Conservation (phyloP, 208 protist genomes). For the Acanthamoeba castellanii region DNA sequence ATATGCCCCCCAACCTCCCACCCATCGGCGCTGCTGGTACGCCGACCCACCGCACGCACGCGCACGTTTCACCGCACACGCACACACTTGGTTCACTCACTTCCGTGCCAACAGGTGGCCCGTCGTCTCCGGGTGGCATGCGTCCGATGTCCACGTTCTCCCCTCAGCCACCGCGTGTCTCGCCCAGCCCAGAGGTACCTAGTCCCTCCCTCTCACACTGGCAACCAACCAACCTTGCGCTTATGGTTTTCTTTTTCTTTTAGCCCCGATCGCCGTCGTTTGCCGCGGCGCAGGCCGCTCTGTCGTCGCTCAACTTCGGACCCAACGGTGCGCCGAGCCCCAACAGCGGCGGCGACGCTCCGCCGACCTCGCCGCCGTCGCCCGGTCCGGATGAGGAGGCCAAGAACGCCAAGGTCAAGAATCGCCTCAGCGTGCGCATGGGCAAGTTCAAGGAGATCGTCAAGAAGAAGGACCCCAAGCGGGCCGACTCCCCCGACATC, state of each 20-base stretch:
- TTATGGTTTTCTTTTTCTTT: neutral
- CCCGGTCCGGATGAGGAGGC: constrained; percentile 9
- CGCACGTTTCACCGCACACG: neutral
- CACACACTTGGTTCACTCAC: neutral
- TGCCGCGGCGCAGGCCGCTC: constrained; percentile 52
- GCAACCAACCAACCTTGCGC: neutral
- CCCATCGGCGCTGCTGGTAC: neutral
- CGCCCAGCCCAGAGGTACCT: neutral
- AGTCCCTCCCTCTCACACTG: neutral
- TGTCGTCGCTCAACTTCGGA: constrained; percentile 36
- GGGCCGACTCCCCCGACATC: neutral
- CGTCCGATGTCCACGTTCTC: neutral
- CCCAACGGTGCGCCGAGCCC: neutral
- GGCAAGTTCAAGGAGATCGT: constrained; percentile 58
- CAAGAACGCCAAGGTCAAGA: constrained; percentile 60
- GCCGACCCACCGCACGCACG: neutral
- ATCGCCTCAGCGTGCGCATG: constrained; percentile 65
- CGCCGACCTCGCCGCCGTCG: constrained; percentile 7
- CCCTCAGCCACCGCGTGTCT: neutral
- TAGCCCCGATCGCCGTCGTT: constrained; percentile 38
- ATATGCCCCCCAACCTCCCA: neutral
- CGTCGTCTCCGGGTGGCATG: neutral
- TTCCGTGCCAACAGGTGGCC: neutral
- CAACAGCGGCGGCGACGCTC: neutral
- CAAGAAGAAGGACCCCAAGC: constrained; percentile 42